Base-by-base conservation (phyloP, 257 asterid genomes). In the Anisodus acutangulus region DNA sequence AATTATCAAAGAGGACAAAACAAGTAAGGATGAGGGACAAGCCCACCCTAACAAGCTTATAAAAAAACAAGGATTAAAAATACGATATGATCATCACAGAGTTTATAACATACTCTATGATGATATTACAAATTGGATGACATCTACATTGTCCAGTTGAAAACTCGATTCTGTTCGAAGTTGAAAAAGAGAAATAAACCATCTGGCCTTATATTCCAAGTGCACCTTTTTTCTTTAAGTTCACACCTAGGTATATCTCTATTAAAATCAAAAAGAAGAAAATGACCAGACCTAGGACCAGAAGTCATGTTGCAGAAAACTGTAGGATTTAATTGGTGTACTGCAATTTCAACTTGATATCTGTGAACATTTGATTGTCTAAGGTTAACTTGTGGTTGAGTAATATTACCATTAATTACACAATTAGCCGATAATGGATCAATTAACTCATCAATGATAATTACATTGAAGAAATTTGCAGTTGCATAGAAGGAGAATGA, bases 121-220 rank as follows among this genome's bases (percentile, higher is more conserved):
- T 7, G 62, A 55, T 15, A 0, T 55, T 15, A 55, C 19, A 55
- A 63, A 63, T 22, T 63, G 16, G 39, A 62, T 22, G 37, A 11
- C 4, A 41, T 10, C 26, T 19, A 47, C 62, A 76, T 76, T 76
- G 63, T 22, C 81, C 81, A 51, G 0, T 11, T 51, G 62, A 49
- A 76, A 10, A 76, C 15, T 26, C 22, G 63, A 76, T 51, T 26
- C 26, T 76, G 63, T 1, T 47, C 13, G 2, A 8, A 11, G 10
- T 76, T 2, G 12, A 3, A 26, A 4, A 3, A 76, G 59, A 76
- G 63, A 76, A 5, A 76, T 12, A 76, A 76, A 51, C 81, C 81
- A 6, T 54, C 41, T 76, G 6, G 45, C 63, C 16, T 76, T 76
- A 76, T 15, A 51, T 76, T 76, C 63, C 81, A 76, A 51, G 81